Evolutionary conservation across 2,329 filamentous ascomycete species (phyloP).

Genomic region (Verticillium tricorpus): DNA sequence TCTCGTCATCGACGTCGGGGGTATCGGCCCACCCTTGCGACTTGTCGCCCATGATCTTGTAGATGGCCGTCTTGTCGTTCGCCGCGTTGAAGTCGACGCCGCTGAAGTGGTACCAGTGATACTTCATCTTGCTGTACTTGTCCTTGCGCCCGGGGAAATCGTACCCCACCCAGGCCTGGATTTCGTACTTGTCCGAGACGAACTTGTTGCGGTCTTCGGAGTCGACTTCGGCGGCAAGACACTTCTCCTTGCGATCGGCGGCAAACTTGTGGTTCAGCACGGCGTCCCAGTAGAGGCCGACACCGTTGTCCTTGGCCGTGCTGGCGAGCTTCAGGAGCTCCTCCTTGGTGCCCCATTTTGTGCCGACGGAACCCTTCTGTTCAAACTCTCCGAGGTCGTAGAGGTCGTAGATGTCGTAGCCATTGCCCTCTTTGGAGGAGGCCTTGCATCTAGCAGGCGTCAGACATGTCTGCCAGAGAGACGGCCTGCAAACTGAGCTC

Average conservation of each 20-base stretch:
- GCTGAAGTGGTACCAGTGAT: slow-evolving; percentile 66
- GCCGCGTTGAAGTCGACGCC: slow-evolving; percentile 64
- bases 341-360: slow-evolving; percentile 66
- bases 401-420: slow-evolving; percentile 67
- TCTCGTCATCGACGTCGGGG: slow-evolving; percentile 53
- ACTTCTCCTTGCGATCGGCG: slow-evolving; percentile 62
- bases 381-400: slow-evolving; percentile 70
- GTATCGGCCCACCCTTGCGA: slow-evolving; percentile 60
- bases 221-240: slow-evolving; percentile 60
- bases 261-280: slow-evolving; percentile 74
- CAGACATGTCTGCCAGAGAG: background rate
- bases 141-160: slow-evolving; percentile 60
- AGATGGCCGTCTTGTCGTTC: slow-evolving; percentile 59
- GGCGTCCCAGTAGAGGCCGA: slow-evolving; percentile 67
- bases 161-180: slow-evolving; percentile 67
- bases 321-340: slow-evolving; percentile 53
- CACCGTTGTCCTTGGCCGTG: slow-evolving; percentile 47
- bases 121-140: slow-evolving; percentile 59
- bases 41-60: slow-evolving; percentile 57
- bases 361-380: slow-evolving; percentile 59
- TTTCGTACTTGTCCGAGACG: slow-evolving; percentile 54
- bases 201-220: slow-evolving; percentile 53
- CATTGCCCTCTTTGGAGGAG: slow-evolving; percentile 58
- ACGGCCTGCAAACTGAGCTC: background rate
- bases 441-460: slow-evolving; percentile 51